phyloP scores from a whole-genome alignment of 352 stramenopile genomes.

The Paralagenidium karlingii region DNA sequence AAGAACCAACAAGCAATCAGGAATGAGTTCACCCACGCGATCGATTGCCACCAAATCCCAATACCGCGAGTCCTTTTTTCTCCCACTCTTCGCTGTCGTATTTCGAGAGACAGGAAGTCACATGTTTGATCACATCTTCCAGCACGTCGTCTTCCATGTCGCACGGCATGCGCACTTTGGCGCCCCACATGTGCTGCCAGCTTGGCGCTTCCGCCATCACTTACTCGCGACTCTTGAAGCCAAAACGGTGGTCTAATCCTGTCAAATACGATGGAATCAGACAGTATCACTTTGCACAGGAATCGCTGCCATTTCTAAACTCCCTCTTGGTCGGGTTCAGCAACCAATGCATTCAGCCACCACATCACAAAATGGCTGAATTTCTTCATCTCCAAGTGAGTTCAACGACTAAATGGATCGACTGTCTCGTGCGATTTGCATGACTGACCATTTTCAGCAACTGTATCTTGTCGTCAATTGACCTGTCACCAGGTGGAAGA shows the following conservation, averaged over 20 bases:
- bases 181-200: slow-evolving; percentile 82
- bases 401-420: neutral
- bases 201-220: slow-evolving; percentile 60
- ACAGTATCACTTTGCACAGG: slow-evolving; percentile 3
- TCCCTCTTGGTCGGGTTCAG: neutral
- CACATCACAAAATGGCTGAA: neutral
- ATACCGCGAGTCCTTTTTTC: slow-evolving; percentile 53
- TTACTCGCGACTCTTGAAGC: too few relatives aligned
- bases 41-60: too few relatives aligned
- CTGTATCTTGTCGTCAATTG: too few relatives aligned
- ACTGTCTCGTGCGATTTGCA: too few relatives aligned
- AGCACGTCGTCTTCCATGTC: slow-evolving; percentile 83
- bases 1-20: too few relatives aligned
- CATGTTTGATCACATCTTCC: slow-evolving; percentile 73
- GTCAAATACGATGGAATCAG: neutral
- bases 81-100: slow-evolving; percentile 81
- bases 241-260: too few relatives aligned
- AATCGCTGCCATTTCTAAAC: slow-evolving; percentile 2
- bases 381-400: neutral
- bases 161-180: slow-evolving; percentile 79
- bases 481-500: slow-evolving; percentile 49
- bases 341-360: neutral
- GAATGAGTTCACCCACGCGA: too few relatives aligned
- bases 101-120: slow-evolving; percentile 39
- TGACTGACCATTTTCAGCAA: too few relatives aligned